Base-by-base conservation (phyloP, 352 stramenopile species). In the Phytopythium vexans region DNA sequence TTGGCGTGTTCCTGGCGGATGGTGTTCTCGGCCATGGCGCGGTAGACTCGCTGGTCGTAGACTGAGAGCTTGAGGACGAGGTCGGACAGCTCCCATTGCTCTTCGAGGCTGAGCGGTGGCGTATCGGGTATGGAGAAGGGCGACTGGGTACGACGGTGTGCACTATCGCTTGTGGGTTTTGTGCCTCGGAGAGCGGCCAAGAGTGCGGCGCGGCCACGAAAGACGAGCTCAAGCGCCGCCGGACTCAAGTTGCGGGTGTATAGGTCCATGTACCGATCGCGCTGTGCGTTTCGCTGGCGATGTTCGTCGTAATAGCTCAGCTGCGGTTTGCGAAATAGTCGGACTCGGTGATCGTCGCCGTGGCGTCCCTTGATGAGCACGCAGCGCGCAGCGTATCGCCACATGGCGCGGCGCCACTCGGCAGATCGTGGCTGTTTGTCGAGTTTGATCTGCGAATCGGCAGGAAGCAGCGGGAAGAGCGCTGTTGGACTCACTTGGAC, bases 61-160 rank as follows among this genome's bases (percentile, higher is more conserved):
- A 92, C 66, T 3, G 62, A 11, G 39, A 88, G 68, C 14, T 62
- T 46, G 10, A 70, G 51, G 38, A 92, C 58, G 5, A 88, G 63
- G 45, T 92, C 82, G 0, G 82, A 92, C 10, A 89, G 58, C 59
- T 85, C 70, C 77, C 78, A 89, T 7, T 66, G 50, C 54, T 92
- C 79, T 36, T 61, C 52, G 15, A 68, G 61, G 1, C 49, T 77
- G 4, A 92, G 48, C 1, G 71, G 71, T 1, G 72, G 65, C 34
- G 85, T 48, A 12, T 56, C 53, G 10, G 60, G 56, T 8, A 60
- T 38, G 37, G 47, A 54, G 36, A 46, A 43, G 1, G 15, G 52
- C 36, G 37, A 60, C 38, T 11, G 62, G 56, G 49, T 57, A 62
- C n/a, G 42, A n/a, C 43, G 57, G 54, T 7, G 51, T 36, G 10